Base-by-base conservation (phyloP, 2,329 filamentous ascomycete species). In the Aspergillus aculeatinus region DNA sequence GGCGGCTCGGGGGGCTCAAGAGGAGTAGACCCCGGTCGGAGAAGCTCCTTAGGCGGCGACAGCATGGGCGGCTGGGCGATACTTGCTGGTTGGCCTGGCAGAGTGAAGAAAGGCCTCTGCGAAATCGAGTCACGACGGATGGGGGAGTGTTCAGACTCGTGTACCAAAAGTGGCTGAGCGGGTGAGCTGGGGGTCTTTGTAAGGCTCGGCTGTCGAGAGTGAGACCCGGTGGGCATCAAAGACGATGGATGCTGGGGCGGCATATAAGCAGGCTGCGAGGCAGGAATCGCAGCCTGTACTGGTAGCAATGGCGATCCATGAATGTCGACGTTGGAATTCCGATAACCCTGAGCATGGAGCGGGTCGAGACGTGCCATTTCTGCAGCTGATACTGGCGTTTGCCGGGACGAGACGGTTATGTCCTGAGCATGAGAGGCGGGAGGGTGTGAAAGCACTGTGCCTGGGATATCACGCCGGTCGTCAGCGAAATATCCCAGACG, bases 401-500 rank as follows among this genome's bases (percentile, higher is more conserved):
- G 73, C 14, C 72, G 74, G 6, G 72, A 66, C 21, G 73, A 61
- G 4, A 74, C 63, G 27, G 69, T 63, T 50, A 70, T 57, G 19
- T 77, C 74, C 62, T 70, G 71, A 11, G 66, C 53, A n/a, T 67
- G 69, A 49, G 68, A 51, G 16, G 53, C 25, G 3, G 65, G 63
- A 14, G 67, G 56, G 51, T 72, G 70, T 29, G 68, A 55, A 33
- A 73, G 50, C 23, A 68, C 58, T 23, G 65, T 56, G 3, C 63
- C 57, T 4, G 69, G 60, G 48, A 69, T 65, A 19, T 77, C 76
- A 35, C 73, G 68, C 27, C 73, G 67, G 7, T 78, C 77, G 12
- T 81, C 78, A 31, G 74, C 73, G 59, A 81, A 81, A 51, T 77
- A 78, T 44, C 79, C 79, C 56, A 75, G 59, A 29, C 74, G 76